Base-by-base conservation (phyloP, 805 yeast species). In the Monosporozyma solicola region DNA sequence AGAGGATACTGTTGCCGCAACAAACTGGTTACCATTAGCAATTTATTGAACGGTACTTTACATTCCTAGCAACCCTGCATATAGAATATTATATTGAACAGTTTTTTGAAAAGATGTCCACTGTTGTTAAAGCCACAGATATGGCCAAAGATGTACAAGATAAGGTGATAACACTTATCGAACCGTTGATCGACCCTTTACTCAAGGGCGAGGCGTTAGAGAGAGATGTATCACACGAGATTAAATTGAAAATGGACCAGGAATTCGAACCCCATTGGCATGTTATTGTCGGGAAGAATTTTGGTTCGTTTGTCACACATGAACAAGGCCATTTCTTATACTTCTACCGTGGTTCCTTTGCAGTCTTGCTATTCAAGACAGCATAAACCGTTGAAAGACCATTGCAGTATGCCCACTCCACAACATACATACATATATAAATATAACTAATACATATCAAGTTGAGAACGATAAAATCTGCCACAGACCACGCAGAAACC, bases 281-380 rank as follows among this genome's bases (percentile, higher is more conserved):
- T 65, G 87, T 84, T 2, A 77, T 87, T 49, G 90, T 85, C 51
- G 95, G 94, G 10, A 83, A 80, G 66, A 83, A 82, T 60, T 87
- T 86, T 68, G 92, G 94, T 3, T 79, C 85, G 49, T 85, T 83
- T 64, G 89, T 87, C 20, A 83, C 91, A 11, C 94, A 87, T 63
- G 87, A 85, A 67, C 80, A 80, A 58, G 91, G 90, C 1, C 75
- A 74, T 60, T 87, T 87, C 61, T 72, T 82, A 11, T 86, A 87
- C 62, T 84, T 82, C 62, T 86, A 85, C 70, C 74, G 84, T 58
- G 91, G 82, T 37, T 80, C 80, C 44, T 70, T 78, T 51, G 94
- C 94, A 3, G 77, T 84, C 59, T 71, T 86, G 56, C 72, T 83
- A 8, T 86, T 86, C 70, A 85, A 82, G 69, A 84, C 88, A 48